Base-by-base conservation (phyloP, 805 yeast species). In the Diddensiella santjacobensis region DNA sequence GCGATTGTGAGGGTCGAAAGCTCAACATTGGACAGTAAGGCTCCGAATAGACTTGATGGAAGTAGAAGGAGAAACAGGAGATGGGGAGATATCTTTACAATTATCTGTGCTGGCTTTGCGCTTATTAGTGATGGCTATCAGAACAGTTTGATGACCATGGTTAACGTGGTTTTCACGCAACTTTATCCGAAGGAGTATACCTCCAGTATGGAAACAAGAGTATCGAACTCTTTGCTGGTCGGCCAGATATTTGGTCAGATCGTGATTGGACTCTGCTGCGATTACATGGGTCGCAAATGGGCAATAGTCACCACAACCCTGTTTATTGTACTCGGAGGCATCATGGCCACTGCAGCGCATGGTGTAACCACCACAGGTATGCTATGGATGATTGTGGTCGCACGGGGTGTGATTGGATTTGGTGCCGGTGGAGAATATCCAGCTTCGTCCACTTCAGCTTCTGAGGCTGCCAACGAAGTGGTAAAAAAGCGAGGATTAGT, bases 391-490 rank as follows among this genome's bases (percentile, higher is more conserved):
- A 68, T 84, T 58, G 78, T 80, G 39, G 78, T 84, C 18, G 71
- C 78, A 52, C 74, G 91, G 62, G 90, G 91, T 58, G 72, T 82
- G 4, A 78, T 83, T 39, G 93, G 91, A 35, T 78, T 83, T 53
- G 91, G 91, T 53, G 78, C 82, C 48, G 88, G 88, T 52, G 89
- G 93, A 40, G 97, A 89, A 69, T 90, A 90, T 63, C 96, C 96
- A 39, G 83, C 93, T 11, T 39, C 45, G 40, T 40, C 43, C 18
- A 23, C 42, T 26, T 22, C 42, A 23, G 47, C 48, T 15, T 42
- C 43, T 11, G 53, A 50, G 31, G 49, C 53, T 4, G 45, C 50
- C 6, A 45, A 47, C 20, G 50, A 39, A 26, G 42, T 20, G 30
- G 13, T 15, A 15, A 31, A 42, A 13, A n/a, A 19, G 24, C 47